These are phyloP conservation scores for Corymbia maculata DNA, from an alignment of 345 rosid species.

Conservation along the genomic window DNA sequence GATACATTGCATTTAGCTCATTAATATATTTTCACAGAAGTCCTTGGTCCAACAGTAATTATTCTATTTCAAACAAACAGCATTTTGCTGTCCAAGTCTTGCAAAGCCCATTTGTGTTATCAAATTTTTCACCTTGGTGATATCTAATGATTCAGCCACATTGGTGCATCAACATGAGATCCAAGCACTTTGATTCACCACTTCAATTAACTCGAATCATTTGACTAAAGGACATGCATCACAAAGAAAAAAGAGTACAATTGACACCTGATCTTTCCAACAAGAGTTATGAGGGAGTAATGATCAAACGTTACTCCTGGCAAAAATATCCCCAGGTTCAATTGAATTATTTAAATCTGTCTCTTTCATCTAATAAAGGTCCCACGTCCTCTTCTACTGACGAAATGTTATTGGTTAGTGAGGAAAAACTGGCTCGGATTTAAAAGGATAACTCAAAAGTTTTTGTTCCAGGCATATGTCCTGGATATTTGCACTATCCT, in stretches of 20 bases:
- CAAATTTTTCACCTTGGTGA: not conserved
- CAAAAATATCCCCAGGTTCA: not conserved
- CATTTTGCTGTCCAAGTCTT: not conserved
- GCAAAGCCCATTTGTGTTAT: not conserved
- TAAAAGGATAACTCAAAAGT: not conserved
- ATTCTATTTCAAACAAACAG: not conserved
- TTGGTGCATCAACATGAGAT: not conserved
- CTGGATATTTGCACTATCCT: not conserved
- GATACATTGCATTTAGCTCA: not conserved
- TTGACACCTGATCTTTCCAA: not conserved
- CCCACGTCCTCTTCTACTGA: not conserved
- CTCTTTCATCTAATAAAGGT: not conserved
- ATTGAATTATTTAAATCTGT: not conserved
- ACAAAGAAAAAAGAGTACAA: not conserved
- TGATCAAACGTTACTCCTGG: not conserved
- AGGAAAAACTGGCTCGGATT: not conserved
- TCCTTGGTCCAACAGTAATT: not conserved
- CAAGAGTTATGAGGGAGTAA: not conserved
- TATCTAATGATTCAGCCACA: not conserved
- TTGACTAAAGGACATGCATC: not conserved
- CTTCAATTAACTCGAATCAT: not conserved
- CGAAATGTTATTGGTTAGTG: not conserved
- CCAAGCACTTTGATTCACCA: not conserved
- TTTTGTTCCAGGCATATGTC: not conserved
- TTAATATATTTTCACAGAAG: not conserved